These are phyloP conservation scores for Yamadazyma friedrichii DNA, from an alignment of 1,139 yeast species.

Conservation along the genomic window DNA sequence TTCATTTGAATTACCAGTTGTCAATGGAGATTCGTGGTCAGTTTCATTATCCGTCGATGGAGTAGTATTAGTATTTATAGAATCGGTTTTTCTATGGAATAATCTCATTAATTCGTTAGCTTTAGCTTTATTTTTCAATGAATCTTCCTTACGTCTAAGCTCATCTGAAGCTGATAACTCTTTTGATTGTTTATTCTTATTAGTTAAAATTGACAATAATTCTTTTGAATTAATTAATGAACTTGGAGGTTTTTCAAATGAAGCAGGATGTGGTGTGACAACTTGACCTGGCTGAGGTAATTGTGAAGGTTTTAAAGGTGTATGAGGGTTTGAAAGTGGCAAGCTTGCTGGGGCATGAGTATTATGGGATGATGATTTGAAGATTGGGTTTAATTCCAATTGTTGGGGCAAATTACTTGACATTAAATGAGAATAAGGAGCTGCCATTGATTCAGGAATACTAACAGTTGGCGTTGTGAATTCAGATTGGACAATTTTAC, in stretches of 20 bases:
- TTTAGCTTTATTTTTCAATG: slow-evolving; percentile 31
- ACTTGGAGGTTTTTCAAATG: slow-evolving; percentile 44
- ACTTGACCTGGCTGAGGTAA: slow-evolving; percentile 6
- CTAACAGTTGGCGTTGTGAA: slow-evolving; percentile 5
- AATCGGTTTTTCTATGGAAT: slow-evolving; percentile 21
- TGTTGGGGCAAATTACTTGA: slow-evolving; percentile 24
- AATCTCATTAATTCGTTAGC: slow-evolving; percentile 41
- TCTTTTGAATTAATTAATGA: slow-evolving; percentile 48
- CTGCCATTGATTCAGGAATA: slow-evolving; percentile 19
- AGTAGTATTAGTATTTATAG: slow-evolving; percentile 9
- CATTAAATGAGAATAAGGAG: slow-evolving; percentile 18
- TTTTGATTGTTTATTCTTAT: slow-evolving; percentile 19
- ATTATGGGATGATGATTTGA: not conserved
- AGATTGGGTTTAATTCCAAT: slow-evolving; percentile 13
- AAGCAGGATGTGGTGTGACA: slow-evolving; percentile 28
- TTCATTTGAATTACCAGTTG: slow-evolving; percentile 18
- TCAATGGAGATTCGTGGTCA: not conserved
- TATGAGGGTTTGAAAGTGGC: not conserved
- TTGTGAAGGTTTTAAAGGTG: slow-evolving; percentile 15
- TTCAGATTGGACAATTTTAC: not conserved
- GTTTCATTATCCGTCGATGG: slow-evolving; percentile 1
- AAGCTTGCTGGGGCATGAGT: slow-evolving; percentile 1
- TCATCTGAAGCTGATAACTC: slow-evolving; percentile 11
- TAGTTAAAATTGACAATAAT: slow-evolving; percentile 49
- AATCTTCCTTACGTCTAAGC: slow-evolving; percentile 15